These are phyloP conservation scores for Xylariomycetidae sp. DNA, from an alignment of 2,329 filamentous ascomycete species.

Conservation along the genomic window DNA sequence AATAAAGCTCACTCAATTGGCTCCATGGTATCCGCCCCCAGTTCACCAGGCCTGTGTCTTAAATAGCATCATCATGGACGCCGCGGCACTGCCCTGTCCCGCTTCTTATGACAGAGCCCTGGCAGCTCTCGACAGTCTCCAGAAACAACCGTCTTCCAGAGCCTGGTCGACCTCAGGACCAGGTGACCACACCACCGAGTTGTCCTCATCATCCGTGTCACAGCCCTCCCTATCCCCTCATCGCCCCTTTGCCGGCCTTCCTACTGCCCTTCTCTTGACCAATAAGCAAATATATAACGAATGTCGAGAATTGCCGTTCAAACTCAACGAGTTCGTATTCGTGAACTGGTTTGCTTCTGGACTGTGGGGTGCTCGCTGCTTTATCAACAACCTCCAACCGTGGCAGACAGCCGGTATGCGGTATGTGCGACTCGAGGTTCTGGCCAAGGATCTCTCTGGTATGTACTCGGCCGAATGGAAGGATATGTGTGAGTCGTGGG, in stretches of 20 bases:
- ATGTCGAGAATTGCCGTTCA: constrained; percentile 34
- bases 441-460: constrained; percentile 31
- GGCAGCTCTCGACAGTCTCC: too few species aligned
- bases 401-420: constrained; percentile 41
- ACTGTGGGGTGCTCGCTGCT: constrained; percentile 34
- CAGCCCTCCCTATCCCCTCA: constrained; percentile 25
- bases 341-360: constrained; percentile 42
- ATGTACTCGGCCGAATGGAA: constrained; percentile 29
- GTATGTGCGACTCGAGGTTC: constrained; percentile 36
- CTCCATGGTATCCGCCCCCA: constrained; percentile 35
- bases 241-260: constrained; percentile 35
- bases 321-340: constrained; percentile 41
- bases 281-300: constrained; percentile 40
- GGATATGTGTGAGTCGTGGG: constrained; percentile 31
- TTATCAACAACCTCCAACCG: constrained; percentile 27
- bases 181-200: background rate
- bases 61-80: too few species aligned
- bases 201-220: background rate
- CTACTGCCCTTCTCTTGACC: constrained; percentile 33
- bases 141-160: too few species aligned
- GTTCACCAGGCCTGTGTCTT: constrained; percentile 24
- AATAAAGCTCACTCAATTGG: constrained; percentile 33
- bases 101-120: too few species aligned
- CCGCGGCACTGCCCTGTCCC: too few species aligned
- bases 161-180: background rate